phyloP scores from a whole-genome alignment of 306 rosid genomes.

The Dalbergia cultrata region DNA sequence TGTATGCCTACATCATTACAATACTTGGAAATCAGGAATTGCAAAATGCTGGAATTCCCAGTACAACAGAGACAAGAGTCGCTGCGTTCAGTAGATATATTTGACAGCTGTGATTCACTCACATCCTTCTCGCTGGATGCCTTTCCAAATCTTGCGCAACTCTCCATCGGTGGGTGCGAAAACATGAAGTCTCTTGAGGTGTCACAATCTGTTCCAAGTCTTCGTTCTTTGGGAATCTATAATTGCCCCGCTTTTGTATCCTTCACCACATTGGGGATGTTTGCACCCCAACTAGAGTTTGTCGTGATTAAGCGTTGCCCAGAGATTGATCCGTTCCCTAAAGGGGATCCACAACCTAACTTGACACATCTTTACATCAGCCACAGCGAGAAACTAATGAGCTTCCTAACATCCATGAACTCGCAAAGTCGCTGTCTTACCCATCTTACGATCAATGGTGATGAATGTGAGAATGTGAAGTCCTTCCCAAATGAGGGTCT shows the following conservation, averaged over 20 bases:
- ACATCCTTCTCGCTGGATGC: background rate
- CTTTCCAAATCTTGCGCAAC: background rate
- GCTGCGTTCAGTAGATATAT: background rate
- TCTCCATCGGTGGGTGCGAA: no score
- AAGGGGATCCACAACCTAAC: no score
- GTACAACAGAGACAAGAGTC: background rate
- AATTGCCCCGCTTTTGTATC: background rate
- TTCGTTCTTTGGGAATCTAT: no score
- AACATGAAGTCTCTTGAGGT: no score
- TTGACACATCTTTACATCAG: background rate
- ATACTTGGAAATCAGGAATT: background rate
- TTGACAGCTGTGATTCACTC: no score
- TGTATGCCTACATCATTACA: background rate
- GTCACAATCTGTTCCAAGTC: no score
- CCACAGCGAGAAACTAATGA: background rate
- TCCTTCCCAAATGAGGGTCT: background rate
- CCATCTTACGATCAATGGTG: background rate
- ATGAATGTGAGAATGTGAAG: background rate
- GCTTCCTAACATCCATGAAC: background rate
- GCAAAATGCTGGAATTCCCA: background rate
- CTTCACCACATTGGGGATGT: background rate
- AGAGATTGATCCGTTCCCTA: no score
- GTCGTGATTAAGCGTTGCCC: no score
- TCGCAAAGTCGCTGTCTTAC: background rate
- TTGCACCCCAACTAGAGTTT: no score